phyloP scores from a whole-genome alignment of 1,284 basidiomycete species.

The Leccinum subfulvum region DNA sequence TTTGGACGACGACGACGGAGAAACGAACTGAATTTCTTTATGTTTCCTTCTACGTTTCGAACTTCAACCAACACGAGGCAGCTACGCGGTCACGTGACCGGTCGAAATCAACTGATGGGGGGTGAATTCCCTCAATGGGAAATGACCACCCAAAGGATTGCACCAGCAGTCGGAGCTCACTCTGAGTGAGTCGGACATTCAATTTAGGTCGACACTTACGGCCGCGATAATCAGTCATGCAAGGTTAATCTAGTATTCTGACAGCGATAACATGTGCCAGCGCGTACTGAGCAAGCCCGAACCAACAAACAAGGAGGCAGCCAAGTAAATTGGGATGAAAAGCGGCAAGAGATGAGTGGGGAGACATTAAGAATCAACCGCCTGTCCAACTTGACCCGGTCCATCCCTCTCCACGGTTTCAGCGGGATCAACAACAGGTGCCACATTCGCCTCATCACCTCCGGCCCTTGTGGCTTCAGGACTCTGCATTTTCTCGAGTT shows the following conservation, averaged over 20 bases:
- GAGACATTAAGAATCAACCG: slow-evolving; percentile 12
- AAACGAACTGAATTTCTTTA: slow-evolving; percentile 30
- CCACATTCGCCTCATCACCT: not conserved
- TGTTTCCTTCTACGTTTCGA: slow-evolving; percentile 24
- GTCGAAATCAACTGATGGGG: slow-evolving; percentile 19
- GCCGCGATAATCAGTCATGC: no score
- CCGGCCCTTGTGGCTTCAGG: slow-evolving; percentile 18
- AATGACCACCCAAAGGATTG: no score
- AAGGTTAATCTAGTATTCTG: no score
- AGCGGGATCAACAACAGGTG: slow-evolving; percentile 5
- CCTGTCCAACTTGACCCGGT: slow-evolving; percentile 21
- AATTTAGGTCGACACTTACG: no score
- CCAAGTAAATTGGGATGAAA: no score
- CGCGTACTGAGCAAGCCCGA: no score
- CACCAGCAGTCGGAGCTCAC: no score
- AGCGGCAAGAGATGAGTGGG: not conserved
- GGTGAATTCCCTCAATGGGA: no score
- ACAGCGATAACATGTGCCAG: no score
- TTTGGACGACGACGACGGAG: slow-evolving; percentile 13
- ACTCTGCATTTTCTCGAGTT: slow-evolving; percentile 53
- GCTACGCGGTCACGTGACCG: slow-evolving; percentile 34
- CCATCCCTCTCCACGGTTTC: slow-evolving; percentile 17
- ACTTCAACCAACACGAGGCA: slow-evolving; percentile 33
- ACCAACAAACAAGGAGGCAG: not conserved
- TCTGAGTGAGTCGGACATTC: no score